A percentile compares a stretch with the other conserved stretches of the same genome.
phyloP scores from a whole-genome alignment of 805 yeast genomes.

The Kodamaea lidongshanica region DNA sequence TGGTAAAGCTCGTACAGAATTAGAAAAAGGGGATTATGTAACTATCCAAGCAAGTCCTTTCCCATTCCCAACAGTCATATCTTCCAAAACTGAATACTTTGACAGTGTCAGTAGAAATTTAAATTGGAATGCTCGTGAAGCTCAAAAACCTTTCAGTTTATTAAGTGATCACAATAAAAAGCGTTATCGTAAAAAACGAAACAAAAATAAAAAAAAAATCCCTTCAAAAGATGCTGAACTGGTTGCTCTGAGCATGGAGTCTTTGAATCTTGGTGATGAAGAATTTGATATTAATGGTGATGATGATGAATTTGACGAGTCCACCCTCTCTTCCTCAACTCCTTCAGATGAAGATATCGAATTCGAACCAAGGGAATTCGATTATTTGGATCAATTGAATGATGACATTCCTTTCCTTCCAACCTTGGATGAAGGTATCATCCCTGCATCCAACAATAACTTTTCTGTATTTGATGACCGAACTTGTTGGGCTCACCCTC shows the following conservation, averaged over 20 bases:
- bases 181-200: conserved; percentile 14
- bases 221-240: conserved; percentile 3
- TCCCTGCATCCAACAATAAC: conserved; percentile 13
- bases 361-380: conserved; percentile 1
- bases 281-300: conserved; percentile 29
- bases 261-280: conserved; percentile 11
- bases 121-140: conserved; percentile 90
- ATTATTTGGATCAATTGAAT: conserved; percentile 11
- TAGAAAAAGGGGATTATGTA: conserved; percentile 77
- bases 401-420: conserved; percentile 26
- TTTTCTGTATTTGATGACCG: conserved; percentile 24
- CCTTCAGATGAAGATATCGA: conserved; percentile 13
- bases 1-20: conserved; percentile 81
- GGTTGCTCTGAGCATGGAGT: conserved; percentile 1
- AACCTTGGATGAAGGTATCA: conserved; percentile 23
- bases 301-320: conserved; percentile 19
- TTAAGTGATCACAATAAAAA: conserved; percentile 50
- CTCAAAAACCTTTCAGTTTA: conserved; percentile 71
- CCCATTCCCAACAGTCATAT: conserved; percentile 89
- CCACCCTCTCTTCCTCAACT: conserved; percentile 10
- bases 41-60: conserved; percentile 79
- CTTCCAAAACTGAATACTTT: conserved; percentile 68
- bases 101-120: conserved; percentile 80
- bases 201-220: conserved; percentile 3
- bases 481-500: conserved; percentile 40